Conservation (phyloP, 2,329 filamentous ascomycete species). For the Lasiodiplodia gonubiensis region DNA sequence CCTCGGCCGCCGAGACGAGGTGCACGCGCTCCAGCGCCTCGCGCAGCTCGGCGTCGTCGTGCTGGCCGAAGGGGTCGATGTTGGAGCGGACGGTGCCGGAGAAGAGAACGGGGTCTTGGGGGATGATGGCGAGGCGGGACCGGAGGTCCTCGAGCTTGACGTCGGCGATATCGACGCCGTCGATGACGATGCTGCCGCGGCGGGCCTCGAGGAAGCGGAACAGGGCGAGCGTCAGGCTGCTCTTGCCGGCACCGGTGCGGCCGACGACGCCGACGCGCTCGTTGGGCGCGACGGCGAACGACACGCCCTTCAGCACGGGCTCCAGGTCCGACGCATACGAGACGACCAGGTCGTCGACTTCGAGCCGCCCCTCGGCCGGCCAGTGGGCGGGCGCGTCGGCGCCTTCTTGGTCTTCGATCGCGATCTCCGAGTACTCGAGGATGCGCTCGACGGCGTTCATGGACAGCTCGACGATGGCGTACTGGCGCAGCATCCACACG, state of each 20-base stretch:
- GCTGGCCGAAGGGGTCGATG: slow-evolving; percentile 75
- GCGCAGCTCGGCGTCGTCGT: slow-evolving; percentile 70
- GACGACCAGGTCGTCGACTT: slow-evolving; percentile 75
- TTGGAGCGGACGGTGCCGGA: slow-evolving; percentile 78
- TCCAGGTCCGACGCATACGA: slow-evolving; percentile 74
- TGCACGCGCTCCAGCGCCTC: slow-evolving; percentile 75
- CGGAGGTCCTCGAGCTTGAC: slow-evolving; percentile 73
- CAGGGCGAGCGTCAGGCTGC: slow-evolving; percentile 73
- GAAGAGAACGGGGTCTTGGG: slow-evolving; percentile 82
- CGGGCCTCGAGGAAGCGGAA: slow-evolving; percentile 73
- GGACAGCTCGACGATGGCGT: slow-evolving; percentile 70
- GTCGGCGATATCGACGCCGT: slow-evolving; percentile 75
- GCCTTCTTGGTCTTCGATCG: slow-evolving; percentile 60
- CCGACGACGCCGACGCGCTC: slow-evolving; percentile 70
- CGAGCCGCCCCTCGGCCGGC: slow-evolving; percentile 75
- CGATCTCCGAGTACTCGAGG: slow-evolving; percentile 72
- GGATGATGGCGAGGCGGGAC: slow-evolving; percentile 79
- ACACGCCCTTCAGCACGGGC: slow-evolving; percentile 71
- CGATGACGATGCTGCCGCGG: slow-evolving; percentile 63
- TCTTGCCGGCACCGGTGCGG: slow-evolving; percentile 79
- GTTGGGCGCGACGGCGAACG: slow-evolving; percentile 69
- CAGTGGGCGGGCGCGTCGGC: slow-evolving; percentile 70
- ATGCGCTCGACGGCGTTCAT: slow-evolving; percentile 82
- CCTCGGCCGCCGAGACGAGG: slow-evolving; percentile 51
- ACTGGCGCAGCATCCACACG: slow-evolving; percentile 69